phyloP scores from a whole-genome alignment of 768 basidiomycete genomes.

The Panaeolus cyanescens region DNA sequence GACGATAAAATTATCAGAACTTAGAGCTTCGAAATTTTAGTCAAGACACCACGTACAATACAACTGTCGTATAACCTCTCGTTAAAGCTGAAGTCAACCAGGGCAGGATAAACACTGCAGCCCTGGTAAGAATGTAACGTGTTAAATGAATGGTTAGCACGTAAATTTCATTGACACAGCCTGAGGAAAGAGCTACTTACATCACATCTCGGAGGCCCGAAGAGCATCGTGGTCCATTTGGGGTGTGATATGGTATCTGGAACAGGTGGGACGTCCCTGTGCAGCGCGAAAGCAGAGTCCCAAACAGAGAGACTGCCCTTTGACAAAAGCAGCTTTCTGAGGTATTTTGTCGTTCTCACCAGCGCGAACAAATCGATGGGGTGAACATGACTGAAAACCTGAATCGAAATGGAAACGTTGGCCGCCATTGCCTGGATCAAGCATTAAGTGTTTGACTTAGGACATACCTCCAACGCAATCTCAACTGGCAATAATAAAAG shows the following conservation, averaged over 20 bases:
- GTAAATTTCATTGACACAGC: not conserved
- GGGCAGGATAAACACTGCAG: not conserved
- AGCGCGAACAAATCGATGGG: slow-evolving; percentile 37
- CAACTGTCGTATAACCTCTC: not conserved
- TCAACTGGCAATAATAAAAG: too few species aligned
- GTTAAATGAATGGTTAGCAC: too few species aligned
- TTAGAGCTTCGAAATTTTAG: not conserved
- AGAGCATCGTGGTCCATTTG: slow-evolving; percentile 25
- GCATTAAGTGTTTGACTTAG: not conserved
- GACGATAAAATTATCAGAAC: not conserved
- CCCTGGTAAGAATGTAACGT: not conserved
- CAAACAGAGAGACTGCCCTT: slow-evolving; percentile 23
- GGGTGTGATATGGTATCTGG: slow-evolving; percentile 20
- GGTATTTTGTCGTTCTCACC: slow-evolving; percentile 24
- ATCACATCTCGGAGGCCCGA: slow-evolving; percentile 24
- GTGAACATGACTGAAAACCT: slow-evolving; percentile 30
- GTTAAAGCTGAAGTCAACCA: not conserved
- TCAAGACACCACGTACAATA: not conserved
- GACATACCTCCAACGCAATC: too few species aligned
- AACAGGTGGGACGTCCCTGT: slow-evolving; percentile 16
- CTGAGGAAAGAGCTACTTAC: too few species aligned
- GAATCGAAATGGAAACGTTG: not conserved
- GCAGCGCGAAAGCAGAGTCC: slow-evolving; percentile 20
- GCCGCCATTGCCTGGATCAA: not conserved
- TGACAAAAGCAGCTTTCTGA: slow-evolving; percentile 27